phyloP scores from a whole-genome alignment of 129 eudicot genomes.

The Artemisia argyi region DNA sequence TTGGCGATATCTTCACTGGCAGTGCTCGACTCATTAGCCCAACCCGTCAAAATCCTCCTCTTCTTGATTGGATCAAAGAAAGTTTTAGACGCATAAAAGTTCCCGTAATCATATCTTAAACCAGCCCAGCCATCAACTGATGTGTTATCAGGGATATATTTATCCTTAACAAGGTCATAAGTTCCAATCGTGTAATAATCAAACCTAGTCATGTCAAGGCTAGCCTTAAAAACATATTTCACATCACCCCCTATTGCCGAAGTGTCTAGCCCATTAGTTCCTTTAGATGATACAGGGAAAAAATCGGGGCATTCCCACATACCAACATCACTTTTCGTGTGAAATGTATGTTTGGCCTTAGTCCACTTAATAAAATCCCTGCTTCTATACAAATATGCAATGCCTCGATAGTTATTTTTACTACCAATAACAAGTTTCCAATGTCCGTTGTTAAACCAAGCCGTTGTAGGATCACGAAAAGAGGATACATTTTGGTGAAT shows the following conservation, averaged over 20 bases:
- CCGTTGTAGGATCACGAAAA: too few species aligned
- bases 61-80: not conserved
- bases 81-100: constrained; percentile 12
- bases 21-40: constrained; percentile 8
- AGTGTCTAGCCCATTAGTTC: not conserved
- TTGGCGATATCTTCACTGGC: not conserved
- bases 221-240: constrained; percentile 10
- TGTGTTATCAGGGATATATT: not conserved
- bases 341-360: too few species aligned
- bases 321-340: too few species aligned
- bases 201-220: not conserved
- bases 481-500: too few species aligned
- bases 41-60: constrained; percentile 9
- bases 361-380: too few species aligned
- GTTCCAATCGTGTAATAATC: constrained; percentile 7
- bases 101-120: constrained; percentile 9
- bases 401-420: too few species aligned
- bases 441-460: too few species aligned
- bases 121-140: constrained; percentile 3
- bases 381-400: too few species aligned
- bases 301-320: too few species aligned
- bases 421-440: too few species aligned
- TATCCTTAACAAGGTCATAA: not conserved
- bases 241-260: not conserved
- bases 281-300: not conserved